These are phyloP conservation scores for Nadsonia commutata DNA, from an alignment of 1,139 yeast genomes.

Conservation along the genomic window DNA sequence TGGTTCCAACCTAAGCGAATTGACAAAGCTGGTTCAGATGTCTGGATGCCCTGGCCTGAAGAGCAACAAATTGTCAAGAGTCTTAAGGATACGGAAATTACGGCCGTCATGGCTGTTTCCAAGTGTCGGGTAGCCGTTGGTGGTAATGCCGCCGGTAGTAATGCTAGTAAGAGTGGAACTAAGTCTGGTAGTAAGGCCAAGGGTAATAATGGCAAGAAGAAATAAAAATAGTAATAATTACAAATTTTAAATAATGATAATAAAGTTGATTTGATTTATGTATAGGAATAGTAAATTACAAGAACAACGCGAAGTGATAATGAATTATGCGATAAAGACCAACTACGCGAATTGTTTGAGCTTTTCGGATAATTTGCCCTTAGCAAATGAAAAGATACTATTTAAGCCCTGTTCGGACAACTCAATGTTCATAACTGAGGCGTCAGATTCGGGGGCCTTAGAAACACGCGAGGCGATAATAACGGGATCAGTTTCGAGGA, in stretches of 20 bases:
- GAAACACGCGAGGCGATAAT: conserved; percentile 84
- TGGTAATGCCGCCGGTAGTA: conserved; percentile 8
- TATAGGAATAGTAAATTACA: too few species aligned
- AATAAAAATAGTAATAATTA: conserved; percentile 6
- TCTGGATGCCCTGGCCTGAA: conserved; percentile 52
- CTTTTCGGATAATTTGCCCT: conserved; percentile 72
- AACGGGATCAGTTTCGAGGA: conserved; percentile 78
- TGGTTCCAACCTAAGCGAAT: conserved; percentile 43
- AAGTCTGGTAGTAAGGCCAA: conserved; percentile 7
- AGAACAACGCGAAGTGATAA: too few species aligned
- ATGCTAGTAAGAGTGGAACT: conserved; percentile 6
- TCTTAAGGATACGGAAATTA: conserved; percentile 41
- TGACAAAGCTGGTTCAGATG: conserved; percentile 36
- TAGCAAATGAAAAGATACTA: conserved; percentile 83
- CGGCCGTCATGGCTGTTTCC: conserved; percentile 38
- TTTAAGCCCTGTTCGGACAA: conserved; percentile 75
- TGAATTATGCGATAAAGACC: too few species aligned
- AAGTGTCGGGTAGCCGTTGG: conserved; percentile 24
- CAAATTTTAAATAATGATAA: background rate
- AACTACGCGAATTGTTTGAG: conserved; percentile 40
- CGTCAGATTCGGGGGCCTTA: conserved; percentile 57
- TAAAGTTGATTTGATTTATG: background rate
- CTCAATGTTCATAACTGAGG: conserved; percentile 53
- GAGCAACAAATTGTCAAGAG: conserved; percentile 46
- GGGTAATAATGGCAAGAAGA: conserved; percentile 8